Evolutionary conservation across 2,329 filamentous ascomycete species (phyloP).

Genomic region (Blastomyces silverae): DNA sequence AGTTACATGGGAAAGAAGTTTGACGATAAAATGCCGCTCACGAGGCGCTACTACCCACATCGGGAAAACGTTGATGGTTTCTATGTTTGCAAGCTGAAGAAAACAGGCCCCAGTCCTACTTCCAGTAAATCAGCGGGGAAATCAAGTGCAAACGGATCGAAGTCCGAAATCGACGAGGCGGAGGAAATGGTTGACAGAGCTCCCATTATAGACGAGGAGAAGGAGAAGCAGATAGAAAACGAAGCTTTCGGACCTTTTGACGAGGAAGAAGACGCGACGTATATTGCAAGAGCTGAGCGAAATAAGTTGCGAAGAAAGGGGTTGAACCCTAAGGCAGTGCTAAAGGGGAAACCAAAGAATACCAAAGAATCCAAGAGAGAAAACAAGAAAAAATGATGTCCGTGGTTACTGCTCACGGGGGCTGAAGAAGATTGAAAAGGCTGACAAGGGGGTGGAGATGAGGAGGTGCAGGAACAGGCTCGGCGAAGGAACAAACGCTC

Average conservation of each 20-base stretch:
- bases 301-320: slow-evolving; percentile 68
- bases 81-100: slow-evolving; percentile 97
- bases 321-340: slow-evolving; percentile 58
- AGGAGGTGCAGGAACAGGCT: no score
- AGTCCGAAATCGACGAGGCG: slow-evolving; percentile 23
- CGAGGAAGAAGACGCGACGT: slow-evolving; percentile 63
- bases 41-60: slow-evolving; percentile 81
- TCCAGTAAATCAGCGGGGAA: slow-evolving; percentile 24
- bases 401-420: no score
- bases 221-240: slow-evolving; percentile 28
- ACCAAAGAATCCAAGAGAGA: slow-evolving; percentile 22
- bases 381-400: slow-evolving; percentile 13
- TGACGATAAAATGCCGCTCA: slow-evolving; percentile 73
- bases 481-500: no score
- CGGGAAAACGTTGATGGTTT: slow-evolving; percentile 95
- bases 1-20: slow-evolving; percentile 89
- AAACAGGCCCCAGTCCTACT: slow-evolving; percentile 66
- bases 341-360: slow-evolving; percentile 23
- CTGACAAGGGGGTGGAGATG: no score
- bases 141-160: slow-evolving; percentile 23
- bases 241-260: slow-evolving; percentile 67
- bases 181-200: slow-evolving; percentile 59
- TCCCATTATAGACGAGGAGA: slow-evolving; percentile 48
- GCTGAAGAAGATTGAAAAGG: no score
- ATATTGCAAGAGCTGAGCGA: slow-evolving; percentile 65